Percentiles rank a stretch among this genome's conserved stretches.
Evolutionary conservation across 257 asterid species (phyloP).

Genomic region (Solanum medicagineum): DNA sequence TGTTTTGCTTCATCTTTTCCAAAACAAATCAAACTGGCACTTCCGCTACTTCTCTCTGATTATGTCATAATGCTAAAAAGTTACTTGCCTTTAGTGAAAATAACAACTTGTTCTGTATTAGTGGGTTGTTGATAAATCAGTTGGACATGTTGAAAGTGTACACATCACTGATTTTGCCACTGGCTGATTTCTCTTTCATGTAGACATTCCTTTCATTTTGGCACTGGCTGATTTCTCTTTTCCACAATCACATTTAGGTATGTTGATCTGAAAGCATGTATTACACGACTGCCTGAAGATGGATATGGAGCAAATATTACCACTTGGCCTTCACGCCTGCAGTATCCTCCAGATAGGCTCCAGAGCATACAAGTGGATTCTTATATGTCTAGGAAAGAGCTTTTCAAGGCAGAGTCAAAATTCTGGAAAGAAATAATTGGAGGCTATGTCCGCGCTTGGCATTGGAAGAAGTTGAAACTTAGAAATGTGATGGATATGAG

Average conservation of each 20-base stretch:
- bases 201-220: not conserved
- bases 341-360: constrained; percentile 85
- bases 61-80: not conserved
- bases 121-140: not conserved
- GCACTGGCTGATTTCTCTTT: not conserved
- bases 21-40: not conserved
- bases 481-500: constrained; percentile 96
- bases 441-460: constrained; percentile 46
- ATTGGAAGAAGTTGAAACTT: constrained; percentile 48
- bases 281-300: constrained; percentile 66
- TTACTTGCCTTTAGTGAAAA: not conserved
- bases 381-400: constrained; percentile 65
- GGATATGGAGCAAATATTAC: constrained; percentile 72
- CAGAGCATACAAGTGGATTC: constrained; percentile 77
- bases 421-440: constrained; percentile 75
- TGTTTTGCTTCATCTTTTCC: not conserved
- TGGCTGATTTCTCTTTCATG: not conserved
- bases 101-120: not conserved
- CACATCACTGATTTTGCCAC: not conserved
- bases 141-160: not conserved
- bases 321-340: constrained; percentile 80
- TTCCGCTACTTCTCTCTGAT: not conserved
- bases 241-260: constrained; percentile 38
- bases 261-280: constrained; percentile 75
- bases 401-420: constrained; percentile 62